phyloP scores from a whole-genome alignment of 2,329 filamentous ascomycete genomes.

The Rugonectria rugulosa region DNA sequence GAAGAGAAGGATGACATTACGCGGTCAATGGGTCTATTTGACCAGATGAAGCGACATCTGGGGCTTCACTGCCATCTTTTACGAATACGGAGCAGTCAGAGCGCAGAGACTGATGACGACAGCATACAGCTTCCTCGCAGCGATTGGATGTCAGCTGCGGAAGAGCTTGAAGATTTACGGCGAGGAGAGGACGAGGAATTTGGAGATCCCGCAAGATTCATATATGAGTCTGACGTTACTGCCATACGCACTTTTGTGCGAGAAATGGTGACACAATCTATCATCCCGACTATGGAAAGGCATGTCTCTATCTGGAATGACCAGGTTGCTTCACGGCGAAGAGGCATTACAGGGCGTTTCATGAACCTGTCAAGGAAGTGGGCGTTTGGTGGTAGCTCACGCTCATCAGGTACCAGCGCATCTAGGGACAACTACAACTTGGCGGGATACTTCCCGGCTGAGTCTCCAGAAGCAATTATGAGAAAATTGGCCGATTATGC shows the following conservation, averaged over 20 bases:
- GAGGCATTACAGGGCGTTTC: constrained; percentile 90
- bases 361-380: constrained; percentile 93
- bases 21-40: constrained; percentile 88
- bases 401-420: constrained; percentile 61
- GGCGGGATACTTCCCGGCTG: constrained; percentile 82
- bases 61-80: constrained; percentile 94
- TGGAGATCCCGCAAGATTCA: constrained; percentile 75
- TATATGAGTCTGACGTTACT: constrained; percentile 91
- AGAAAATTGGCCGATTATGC: constrained; percentile 93
- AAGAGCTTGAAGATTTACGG: constrained; percentile 80
- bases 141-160: constrained; percentile 88
- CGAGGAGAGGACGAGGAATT: constrained; percentile 73
- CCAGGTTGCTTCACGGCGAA: constrained; percentile 88
- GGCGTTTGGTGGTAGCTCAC: constrained; percentile 77
- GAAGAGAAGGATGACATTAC: constrained; percentile 94
- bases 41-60: constrained; percentile 99
- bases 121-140: constrained; percentile 81
- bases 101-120: constrained; percentile 90
- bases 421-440: constrained; percentile 78
- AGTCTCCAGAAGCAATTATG: constrained; percentile 88
- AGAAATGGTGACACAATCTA: constrained; percentile 93
- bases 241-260: constrained; percentile 89
- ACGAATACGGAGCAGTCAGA: constrained; percentile 82
- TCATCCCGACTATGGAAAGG: constrained; percentile 96
- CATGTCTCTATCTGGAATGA: constrained; percentile 94